Percentiles rank a stretch among this genome's conserved stretches.
Evolutionary conservation across 495 filamentous ascomycete genomes (phyloP).

Genomic region (Cercophora scortea): DNA sequence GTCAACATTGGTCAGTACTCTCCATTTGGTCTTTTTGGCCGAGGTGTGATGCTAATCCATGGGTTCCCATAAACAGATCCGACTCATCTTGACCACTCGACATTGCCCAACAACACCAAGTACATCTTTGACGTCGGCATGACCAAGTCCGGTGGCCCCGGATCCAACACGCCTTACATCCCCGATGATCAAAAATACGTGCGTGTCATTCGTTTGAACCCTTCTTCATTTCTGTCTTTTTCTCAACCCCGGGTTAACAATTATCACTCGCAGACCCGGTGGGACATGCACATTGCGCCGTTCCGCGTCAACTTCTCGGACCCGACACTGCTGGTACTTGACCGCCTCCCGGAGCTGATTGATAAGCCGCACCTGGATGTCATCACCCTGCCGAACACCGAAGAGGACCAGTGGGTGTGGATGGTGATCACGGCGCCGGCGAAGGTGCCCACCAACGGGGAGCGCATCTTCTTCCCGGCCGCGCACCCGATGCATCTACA

Average conservation of each 20-base stretch:
- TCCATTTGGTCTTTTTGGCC: not conserved
- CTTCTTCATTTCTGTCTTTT: too few species aligned
- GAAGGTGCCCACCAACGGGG: not conserved
- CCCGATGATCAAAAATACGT: conserved; percentile 4
- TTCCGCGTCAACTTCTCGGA: conserved; percentile 34
- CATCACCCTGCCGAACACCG: not conserved
- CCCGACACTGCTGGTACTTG: conserved; percentile 17
- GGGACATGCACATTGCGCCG: conserved; percentile 5
- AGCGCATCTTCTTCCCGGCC: conserved; percentile 3
- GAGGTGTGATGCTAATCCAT: too few species aligned
- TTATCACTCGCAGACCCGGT: not conserved
- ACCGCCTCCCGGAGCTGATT: not conserved
- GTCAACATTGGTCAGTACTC: conserved; percentile 5
- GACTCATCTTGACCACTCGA: not conserved
- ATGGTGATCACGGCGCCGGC: conserved; percentile 9
- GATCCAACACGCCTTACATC: conserved; percentile 2
- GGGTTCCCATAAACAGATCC: not conserved
- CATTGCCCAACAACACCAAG: not conserved
- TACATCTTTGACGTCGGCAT: conserved; percentile 11
- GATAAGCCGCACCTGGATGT: conserved; percentile 1
- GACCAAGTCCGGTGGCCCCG: conserved; percentile 3
- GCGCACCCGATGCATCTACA: conserved; percentile 46
- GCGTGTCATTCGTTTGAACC: too few species aligned
- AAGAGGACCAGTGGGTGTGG: conserved; percentile 7
- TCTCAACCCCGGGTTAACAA: not conserved